A percentile compares a stretch with the other conserved stretches of the same genome.
Conservation (phyloP, 192 early-diverging fungal species). For the Coemansia sp. region DNA sequence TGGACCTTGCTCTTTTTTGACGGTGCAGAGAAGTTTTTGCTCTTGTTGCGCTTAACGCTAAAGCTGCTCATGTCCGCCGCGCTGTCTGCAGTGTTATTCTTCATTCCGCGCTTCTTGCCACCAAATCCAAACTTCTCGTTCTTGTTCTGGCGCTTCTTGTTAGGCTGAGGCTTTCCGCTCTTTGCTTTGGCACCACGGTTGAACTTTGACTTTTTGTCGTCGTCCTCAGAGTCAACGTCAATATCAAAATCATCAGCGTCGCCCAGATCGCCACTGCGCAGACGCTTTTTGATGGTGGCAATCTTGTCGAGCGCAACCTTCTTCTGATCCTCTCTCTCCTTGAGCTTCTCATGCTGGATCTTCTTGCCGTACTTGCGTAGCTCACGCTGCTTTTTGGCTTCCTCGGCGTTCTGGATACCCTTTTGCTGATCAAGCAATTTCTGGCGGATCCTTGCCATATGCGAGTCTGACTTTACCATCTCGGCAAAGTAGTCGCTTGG, state of each 20-base stretch:
- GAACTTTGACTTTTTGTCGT: constrained; percentile 6
- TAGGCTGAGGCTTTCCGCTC: constrained; percentile 22
- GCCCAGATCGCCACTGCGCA: constrained; percentile 55
- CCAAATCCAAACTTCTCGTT: constrained; percentile 92
- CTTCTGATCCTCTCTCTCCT: constrained; percentile 85
- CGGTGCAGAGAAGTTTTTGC: constrained; percentile 21
- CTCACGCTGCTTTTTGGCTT: constrained; percentile 83
- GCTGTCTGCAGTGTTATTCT: constrained; percentile 77
- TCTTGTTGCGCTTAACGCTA: constrained; percentile 48
- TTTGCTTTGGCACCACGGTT: constrained; percentile 25
- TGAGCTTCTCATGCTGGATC: constrained; percentile 89
- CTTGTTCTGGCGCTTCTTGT: constrained; percentile 63
- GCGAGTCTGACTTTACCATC: constrained; percentile 96
- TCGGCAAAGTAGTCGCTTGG: constrained; percentile 98
- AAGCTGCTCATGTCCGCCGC: constrained; percentile 71
- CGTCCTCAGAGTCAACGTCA: constrained; percentile 38
- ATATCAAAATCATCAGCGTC: constrained; percentile 52
- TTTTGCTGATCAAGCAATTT: constrained; percentile 80
- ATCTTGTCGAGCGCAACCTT: constrained; percentile 89
- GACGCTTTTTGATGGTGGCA: constrained; percentile 80
- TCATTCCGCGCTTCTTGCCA: constrained; percentile 76
- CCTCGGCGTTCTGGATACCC: constrained; percentile 74
- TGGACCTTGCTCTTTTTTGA: constrained; percentile 27
- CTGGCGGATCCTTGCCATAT: constrained; percentile 89
- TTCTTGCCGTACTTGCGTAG: constrained; percentile 97